Base-by-base conservation (phyloP, 192 early-diverging fungal genomes). In the Coemansia aciculifera region DNA sequence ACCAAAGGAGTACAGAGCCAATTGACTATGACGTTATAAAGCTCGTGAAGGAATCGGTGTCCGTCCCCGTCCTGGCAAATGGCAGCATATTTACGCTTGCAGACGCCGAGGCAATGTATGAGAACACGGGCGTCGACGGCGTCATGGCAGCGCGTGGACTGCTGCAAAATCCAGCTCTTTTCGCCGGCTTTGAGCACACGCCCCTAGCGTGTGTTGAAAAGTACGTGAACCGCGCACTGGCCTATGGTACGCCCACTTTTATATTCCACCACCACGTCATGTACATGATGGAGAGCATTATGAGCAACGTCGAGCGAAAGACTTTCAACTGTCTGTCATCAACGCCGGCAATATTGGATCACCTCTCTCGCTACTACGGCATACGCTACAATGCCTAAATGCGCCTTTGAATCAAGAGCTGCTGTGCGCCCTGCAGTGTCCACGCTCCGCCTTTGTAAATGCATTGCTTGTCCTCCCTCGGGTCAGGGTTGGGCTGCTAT, bases 191-290 rank as follows among this genome's bases (percentile, higher is more conserved):
- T 66, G 78, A 85, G 23, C 67, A 78, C 15, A 96, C 95, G 6
- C 95, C 97, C 3, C 79, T 91, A 69, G 89, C 89, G 36, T 90
- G 90, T 51, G 86, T 97, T 7, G 90, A 78, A 72, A 79, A 84
- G 39, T 95, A 90, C 68, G 82, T 93, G 23, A 84, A 87, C 56
- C 44, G 85, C 4, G 89, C 89, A 2, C 40, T 95, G 5, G 88
- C 82, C 2, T 95, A 92, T 69, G 96, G 97, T 31, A 91, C 93
- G 19, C 90, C 90, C 31, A 85, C 85, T 1, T 91, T 90, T 69
- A 94, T 99, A 29, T 86, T 94, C 37, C 95, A 97, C 65, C 97
- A 99, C 68, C 97, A 99, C 71, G 63, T 99, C 29, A 95, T 95
- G 93, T 98, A 86, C 77, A 97, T 97, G 95, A 84, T 95, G 62